Conservation (phyloP, 2,329 filamentous ascomycete species). For the Orbilia ellipsospora region DNA sequence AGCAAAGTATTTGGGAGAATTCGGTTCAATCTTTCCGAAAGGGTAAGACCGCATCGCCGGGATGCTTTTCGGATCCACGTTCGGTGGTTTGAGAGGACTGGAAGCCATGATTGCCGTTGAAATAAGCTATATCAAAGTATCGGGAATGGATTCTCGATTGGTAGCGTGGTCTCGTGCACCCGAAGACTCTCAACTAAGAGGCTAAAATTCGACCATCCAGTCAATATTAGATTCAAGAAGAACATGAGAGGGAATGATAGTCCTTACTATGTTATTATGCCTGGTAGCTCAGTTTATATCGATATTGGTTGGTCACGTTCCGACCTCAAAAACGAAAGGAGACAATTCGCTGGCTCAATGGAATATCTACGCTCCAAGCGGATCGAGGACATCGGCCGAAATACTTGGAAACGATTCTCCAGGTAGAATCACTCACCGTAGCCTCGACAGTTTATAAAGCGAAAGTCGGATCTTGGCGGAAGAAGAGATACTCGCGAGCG, state of each 20-base stretch:
- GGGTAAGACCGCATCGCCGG: slow-evolving; percentile 36
- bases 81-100: slow-evolving; percentile 36
- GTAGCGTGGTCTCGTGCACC: background rate
- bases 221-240: too few relatives aligned
- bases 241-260: too few relatives aligned
- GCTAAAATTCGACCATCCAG: too few relatives aligned
- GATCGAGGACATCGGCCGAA: background rate
- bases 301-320: too few relatives aligned
- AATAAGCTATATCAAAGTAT: background rate
- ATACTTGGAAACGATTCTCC: background rate
- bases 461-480: slow-evolving; percentile 28
- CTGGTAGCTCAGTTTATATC: too few relatives aligned
- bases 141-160: slow-evolving; percentile 21
- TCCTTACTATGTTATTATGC: too few relatives aligned
- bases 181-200: too few relatives aligned
- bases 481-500: background rate
- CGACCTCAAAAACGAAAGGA: too few relatives aligned
- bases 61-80: slow-evolving; percentile 21
- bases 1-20: slow-evolving; percentile 82
- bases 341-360: too few relatives aligned
- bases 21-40: slow-evolving; percentile 75
- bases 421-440: background rate
- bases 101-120: slow-evolving; percentile 28
- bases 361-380: too few relatives aligned
- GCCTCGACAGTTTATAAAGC: slow-evolving; percentile 17